Conservation (phyloP, 768 basidiomycete species). For the Boletellus sp. region DNA sequence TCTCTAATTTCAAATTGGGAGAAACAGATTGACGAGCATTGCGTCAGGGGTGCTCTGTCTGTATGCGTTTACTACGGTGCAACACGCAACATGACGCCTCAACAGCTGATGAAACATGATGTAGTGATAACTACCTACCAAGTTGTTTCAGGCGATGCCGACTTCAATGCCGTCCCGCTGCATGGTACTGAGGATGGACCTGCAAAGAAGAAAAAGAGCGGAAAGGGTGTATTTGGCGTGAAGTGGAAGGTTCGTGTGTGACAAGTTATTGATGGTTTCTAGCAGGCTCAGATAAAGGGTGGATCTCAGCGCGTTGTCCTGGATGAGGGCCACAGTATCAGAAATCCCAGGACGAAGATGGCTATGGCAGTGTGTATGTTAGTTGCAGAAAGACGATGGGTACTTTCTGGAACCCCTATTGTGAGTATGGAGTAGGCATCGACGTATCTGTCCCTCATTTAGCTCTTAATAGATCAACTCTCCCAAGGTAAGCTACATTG, state of each 20-base stretch:
- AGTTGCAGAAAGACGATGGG: constrained; percentile 72
- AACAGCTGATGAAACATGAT: constrained; percentile 64
- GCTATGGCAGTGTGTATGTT: constrained; percentile 62
- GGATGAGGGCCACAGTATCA: constrained; percentile 86
- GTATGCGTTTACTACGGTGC: constrained; percentile 69
- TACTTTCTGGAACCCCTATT: constrained; percentile 83
- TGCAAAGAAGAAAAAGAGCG: constrained; percentile 50
- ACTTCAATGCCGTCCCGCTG: constrained; percentile 14
- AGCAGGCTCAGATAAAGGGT: not conserved
- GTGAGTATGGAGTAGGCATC: constrained; percentile 42
- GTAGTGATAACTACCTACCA: constrained; percentile 85
- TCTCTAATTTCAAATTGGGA: constrained; percentile 89
- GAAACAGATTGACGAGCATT: constrained; percentile 77
- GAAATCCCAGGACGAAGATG: constrained; percentile 86
- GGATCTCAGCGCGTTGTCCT: constrained; percentile 62
- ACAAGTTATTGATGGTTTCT: not conserved
- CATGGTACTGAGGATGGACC: constrained; percentile 22
- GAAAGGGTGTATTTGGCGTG: constrained; percentile 59
- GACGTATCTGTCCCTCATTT: not conserved
- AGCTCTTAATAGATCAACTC: constrained; percentile 62
- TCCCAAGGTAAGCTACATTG: constrained; percentile 47
- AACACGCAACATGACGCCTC: constrained; percentile 54
- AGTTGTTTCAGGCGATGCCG: constrained; percentile 56
- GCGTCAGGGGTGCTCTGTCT: constrained; percentile 47
- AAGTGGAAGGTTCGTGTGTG: constrained; percentile 67